Percentiles rank a stretch among this genome's conserved stretches.
Evolutionary conservation across 768 basidiomycete species (phyloP).

Genomic region (Russula emetica): DNA sequence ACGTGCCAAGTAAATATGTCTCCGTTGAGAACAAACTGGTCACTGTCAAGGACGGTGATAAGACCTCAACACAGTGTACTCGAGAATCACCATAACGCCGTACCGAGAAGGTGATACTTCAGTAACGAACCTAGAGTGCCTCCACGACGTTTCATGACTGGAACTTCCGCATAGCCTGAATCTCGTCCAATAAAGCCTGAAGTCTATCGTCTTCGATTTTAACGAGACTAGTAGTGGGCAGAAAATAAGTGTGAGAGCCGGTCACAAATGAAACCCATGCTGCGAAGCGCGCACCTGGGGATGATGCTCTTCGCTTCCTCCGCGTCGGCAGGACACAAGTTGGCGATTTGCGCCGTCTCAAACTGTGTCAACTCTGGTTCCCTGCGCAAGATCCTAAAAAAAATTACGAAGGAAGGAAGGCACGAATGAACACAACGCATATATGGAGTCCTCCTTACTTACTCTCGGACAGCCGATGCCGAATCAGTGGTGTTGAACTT

Average conservation of each 20-base stretch:
- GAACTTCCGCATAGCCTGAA: conserved; percentile 87
- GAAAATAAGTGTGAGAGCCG: not conserved
- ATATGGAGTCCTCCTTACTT: conserved; percentile 5
- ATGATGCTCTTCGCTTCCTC: conserved; percentile 91
- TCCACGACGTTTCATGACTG: conserved; percentile 49
- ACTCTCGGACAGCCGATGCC: conserved; percentile 71
- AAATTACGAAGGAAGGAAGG: not conserved
- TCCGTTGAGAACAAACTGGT: not conserved
- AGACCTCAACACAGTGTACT: not conserved
- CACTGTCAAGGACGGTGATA: not conserved
- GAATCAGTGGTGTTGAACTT: conserved; percentile 86
- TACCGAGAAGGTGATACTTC: not conserved
- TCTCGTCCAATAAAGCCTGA: conserved; percentile 78
- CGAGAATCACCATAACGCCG: not conserved
- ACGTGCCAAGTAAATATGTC: not conserved
- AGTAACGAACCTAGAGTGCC: not conserved
- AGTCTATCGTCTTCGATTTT: conserved; percentile 86
- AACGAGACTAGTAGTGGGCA: conserved; percentile 51
- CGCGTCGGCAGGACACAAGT: conserved; percentile 79
- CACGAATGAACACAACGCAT: not conserved
- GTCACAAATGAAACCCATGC: not conserved
- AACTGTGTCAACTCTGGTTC: conserved; percentile 82
- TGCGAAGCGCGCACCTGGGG: conserved; percentile 56
- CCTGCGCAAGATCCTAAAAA: conserved; percentile 65
- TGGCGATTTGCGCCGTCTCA: conserved; percentile 90